phyloP scores from a whole-genome alignment of 306 rosid genomes.

The Prunus persica region DNA sequence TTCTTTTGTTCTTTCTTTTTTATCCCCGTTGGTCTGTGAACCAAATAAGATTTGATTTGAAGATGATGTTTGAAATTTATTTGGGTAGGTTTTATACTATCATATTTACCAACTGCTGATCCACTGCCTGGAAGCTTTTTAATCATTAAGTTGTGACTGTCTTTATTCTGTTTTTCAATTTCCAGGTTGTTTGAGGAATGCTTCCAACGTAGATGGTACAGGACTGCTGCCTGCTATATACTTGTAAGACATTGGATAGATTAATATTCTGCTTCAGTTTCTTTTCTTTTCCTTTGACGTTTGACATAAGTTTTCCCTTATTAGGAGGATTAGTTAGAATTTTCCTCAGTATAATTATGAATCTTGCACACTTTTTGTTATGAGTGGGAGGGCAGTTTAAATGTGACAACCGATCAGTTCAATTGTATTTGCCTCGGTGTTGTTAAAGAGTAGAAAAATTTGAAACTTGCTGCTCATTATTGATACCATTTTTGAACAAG shows the following conservation, averaged over 20 bases:
- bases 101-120: background rate
- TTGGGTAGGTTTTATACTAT: background rate
- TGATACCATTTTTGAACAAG: background rate
- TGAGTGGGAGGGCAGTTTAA: background rate
- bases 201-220: conserved; percentile 96
- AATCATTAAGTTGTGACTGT: background rate
- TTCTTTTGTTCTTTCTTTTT: background rate
- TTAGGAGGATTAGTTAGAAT: background rate
- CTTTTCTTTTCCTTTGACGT: conserved; percentile 10
- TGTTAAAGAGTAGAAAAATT: conserved; percentile 4
- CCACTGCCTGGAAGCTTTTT: conserved; percentile 6
- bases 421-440: background rate
- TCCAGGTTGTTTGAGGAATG: conserved; percentile 97
- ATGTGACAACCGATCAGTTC: background rate
- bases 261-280: conserved; percentile 13
- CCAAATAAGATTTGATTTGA: background rate
- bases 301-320: background rate
- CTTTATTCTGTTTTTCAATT: background rate
- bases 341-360: background rate
- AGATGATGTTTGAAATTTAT: background rate
- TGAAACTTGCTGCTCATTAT: background rate
- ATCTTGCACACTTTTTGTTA: background rate
- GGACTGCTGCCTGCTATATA: conserved; percentile 97
- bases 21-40: background rate
- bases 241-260: conserved; percentile 51